Evolutionary conservation across 169 alveolate genomes (phyloP), one percentile per base, ranked within the genome.

Genomic region (Plasmodium fragile): DNA sequence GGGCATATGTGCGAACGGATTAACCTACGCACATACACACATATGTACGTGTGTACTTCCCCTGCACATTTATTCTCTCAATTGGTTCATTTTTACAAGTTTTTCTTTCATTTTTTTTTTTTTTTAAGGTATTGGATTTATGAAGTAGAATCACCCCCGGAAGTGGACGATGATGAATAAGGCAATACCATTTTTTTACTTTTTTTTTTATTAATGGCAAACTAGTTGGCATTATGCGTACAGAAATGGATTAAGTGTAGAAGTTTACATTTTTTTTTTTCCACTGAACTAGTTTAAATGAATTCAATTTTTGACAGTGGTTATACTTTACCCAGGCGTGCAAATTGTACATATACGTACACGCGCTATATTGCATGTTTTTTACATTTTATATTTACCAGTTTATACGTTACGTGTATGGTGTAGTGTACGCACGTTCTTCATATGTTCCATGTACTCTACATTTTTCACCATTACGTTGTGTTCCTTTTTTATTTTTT

Each of bases 131-230:
- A 97, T 83, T 97, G 98, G 98, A 96, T 97, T 11, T 97, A 97
- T 95, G 98, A 97, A 83, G 98, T 97, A 49, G 98, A 97, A 75
- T 96, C 98, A 11, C 98, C 98, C 3, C 96, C 97, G n/a, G 96
- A 95, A 36, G 96, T 93, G 34, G 94, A 95, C 36, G 95, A 95
- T 52, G 92, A 81, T 13, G 83, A 92, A 10, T 70, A 79, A 28
- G 69, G 39, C 41, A 78, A 83, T 6, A 43, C 49, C 3, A 82
- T 73, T 73, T 81, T 81, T 81, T 81, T 80, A 22, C 11, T 52
- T 81, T 28, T 52, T 81, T 55, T 81, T 34, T 59, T 53, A 32
- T 16, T 34, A 22, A 55, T 52, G 55, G 55, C 13, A 41, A 28
- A 80, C 45, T 28, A 22, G 71, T 41, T 45, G 65, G 11, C 32